Evolutionary conservation across 2,329 filamentous ascomycete species (phyloP).

Genomic region (Lasiodiplodia sp.): DNA sequence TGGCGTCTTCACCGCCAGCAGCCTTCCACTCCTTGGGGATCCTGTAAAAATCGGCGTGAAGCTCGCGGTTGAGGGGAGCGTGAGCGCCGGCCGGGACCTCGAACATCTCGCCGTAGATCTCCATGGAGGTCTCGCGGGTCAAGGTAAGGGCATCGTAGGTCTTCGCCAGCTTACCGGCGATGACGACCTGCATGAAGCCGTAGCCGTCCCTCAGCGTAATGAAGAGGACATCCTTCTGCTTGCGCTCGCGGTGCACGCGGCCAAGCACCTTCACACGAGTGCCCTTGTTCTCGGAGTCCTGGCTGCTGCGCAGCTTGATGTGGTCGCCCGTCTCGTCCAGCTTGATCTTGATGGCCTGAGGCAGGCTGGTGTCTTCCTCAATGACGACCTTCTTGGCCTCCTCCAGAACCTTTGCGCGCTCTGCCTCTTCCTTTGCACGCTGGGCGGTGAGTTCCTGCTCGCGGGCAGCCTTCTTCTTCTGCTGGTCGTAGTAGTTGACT

Average conservation of each 20-base stretch:
- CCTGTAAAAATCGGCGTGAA: conserved; percentile 89
- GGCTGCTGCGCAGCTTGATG: conserved; percentile 61
- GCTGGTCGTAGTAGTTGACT: conserved; percentile 73
- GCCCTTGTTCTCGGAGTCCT: conserved; percentile 64
- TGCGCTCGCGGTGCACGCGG: conserved; percentile 79
- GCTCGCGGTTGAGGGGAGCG: conserved; percentile 83
- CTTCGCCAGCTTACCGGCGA: conserved; percentile 82
- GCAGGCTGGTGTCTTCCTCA: conserved; percentile 74
- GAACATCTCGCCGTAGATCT: conserved; percentile 82
- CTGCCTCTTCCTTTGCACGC: conserved; percentile 75
- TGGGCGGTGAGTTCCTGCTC: conserved; percentile 75
- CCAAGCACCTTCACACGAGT: conserved; percentile 81
- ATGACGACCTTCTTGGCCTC: conserved; percentile 81
- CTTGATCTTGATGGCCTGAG: conserved; percentile 76
- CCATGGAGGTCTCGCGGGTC: conserved; percentile 85
- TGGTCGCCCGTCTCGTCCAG: conserved; percentile 72
- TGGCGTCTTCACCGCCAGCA: conserved; percentile 86
- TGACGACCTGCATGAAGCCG: conserved; percentile 82
- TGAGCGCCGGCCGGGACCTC: conserved; percentile 78
- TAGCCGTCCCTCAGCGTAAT: conserved; percentile 86
- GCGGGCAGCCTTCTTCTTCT: conserved; percentile 85
- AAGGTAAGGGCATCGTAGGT: conserved; percentile 91
- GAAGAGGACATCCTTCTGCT: conserved; percentile 86
- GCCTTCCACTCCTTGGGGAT: conserved; percentile 73
- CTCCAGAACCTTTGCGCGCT: conserved; percentile 75